A percentile compares a stretch with the other conserved stretches of the same genome.
phyloP scores from a whole-genome alignment of 768 basidiomycete species.

The Boletus sensibilis region DNA sequence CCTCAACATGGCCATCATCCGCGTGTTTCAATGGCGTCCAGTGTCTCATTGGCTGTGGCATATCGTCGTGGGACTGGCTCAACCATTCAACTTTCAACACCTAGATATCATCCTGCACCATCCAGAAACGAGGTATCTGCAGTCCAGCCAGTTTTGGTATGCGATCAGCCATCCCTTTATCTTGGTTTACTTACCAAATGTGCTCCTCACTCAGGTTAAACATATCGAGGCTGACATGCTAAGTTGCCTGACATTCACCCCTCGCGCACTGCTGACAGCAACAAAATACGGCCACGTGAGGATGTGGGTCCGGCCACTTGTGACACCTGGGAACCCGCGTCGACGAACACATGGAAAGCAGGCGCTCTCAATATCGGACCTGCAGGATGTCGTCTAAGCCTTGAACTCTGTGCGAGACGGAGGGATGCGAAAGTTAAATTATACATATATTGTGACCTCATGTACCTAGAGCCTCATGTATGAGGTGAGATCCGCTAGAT shows the following conservation, averaged over 20 bases:
- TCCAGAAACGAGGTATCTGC: conserved; percentile 87
- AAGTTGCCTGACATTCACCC: conserved; percentile 72
- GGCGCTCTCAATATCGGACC: conserved; percentile 30
- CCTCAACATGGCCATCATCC: conserved; percentile 68
- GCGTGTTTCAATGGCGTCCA: conserved; percentile 76
- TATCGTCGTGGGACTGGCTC: conserved; percentile 61
- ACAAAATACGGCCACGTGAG: conserved; percentile 76
- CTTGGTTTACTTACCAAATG: background rate
- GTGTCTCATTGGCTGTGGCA: conserved; percentile 66
- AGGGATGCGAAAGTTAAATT: conserved; percentile 9
- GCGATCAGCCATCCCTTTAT: conserved; percentile 22
- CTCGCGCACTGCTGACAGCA: conserved; percentile 74
- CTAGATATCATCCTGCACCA: conserved; percentile 83
- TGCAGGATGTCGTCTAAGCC: conserved; percentile 27
- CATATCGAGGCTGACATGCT: conserved; percentile 79
- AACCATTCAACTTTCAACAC: conserved; percentile 50
- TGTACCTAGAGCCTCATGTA: background rate
- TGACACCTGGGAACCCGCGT: conserved; percentile 30
- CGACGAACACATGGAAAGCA: conserved; percentile 33
- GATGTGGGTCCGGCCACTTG: conserved; percentile 80
- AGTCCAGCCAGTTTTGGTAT: conserved; percentile 85
- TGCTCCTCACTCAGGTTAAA: conserved; percentile 55
- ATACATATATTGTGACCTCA: conserved; percentile 11
- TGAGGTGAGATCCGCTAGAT: too few relatives aligned
- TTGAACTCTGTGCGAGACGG: background rate